Percentiles rank a stretch among this genome's conserved stretches.
These are phyloP conservation scores for Nephelium lappaceum DNA, from an alignment of 345 rosid genomes.

Conservation along the genomic window DNA sequence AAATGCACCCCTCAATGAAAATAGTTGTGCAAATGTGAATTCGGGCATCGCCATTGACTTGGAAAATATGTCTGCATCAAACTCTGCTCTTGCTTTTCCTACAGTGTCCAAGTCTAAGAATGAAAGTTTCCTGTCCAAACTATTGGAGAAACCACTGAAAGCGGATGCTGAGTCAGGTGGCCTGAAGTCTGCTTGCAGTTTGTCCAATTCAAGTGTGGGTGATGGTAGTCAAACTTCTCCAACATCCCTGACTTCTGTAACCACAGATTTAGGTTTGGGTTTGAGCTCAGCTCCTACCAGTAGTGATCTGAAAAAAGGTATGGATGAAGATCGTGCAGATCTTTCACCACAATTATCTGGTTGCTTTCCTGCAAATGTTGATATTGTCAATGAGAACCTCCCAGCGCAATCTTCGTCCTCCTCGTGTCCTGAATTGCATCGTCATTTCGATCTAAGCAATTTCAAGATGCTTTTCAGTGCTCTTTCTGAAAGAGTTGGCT, in stretches of 20 bases:
- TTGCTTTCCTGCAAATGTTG: conserved; percentile 26
- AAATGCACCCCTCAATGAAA: conserved; percentile 23
- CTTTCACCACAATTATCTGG: conserved; percentile 28
- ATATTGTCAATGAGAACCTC: conserved; percentile 22
- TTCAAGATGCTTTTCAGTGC: conserved; percentile 55
- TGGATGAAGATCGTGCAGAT: conserved; percentile 24
- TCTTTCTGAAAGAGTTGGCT: conserved; percentile 48
- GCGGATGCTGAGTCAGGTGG: conserved; percentile 29
- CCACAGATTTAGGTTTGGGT: conserved; percentile 60
- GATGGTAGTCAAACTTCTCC: conserved; percentile 49
- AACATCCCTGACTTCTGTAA: conserved; percentile 49
- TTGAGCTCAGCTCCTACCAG: conserved; percentile 39
- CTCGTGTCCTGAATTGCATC: conserved; percentile 35
- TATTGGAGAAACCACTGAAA: conserved; percentile 39
- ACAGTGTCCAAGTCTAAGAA: conserved; percentile 25
- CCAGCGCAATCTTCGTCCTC: conserved; percentile 43
- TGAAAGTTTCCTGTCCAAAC: conserved; percentile 34
- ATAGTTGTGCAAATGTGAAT: conserved; percentile 24
- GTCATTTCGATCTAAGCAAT: conserved; percentile 32
- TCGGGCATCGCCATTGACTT: conserved; percentile 27
- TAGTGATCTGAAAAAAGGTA: conserved; percentile 28
- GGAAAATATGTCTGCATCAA: conserved; percentile 30
- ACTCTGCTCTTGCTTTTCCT: conserved; percentile 20
- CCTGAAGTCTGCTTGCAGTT: conserved; percentile 36
- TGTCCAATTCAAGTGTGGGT: conserved; percentile 46